A percentile compares a stretch with the other conserved stretches of the same genome.
Conservation (phyloP, 345 rosid genomes). For the Eucalyptus albens region DNA sequence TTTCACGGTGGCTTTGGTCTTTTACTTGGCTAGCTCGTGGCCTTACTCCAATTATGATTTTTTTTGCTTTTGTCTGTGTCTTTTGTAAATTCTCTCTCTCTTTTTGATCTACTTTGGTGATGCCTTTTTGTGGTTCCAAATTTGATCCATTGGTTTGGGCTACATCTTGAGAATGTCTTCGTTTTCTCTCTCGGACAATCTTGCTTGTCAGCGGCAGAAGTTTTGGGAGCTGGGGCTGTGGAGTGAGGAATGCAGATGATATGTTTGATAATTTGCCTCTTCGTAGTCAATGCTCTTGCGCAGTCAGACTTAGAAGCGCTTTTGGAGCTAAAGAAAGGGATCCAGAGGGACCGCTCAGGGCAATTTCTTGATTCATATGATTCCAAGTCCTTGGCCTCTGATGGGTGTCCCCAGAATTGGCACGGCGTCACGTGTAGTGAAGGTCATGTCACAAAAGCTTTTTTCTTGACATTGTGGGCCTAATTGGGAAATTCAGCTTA, state of each 20-base stretch:
- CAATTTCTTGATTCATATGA: slow-evolving; percentile 53
- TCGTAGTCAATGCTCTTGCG: slow-evolving; percentile 23
- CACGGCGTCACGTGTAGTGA: slow-evolving; percentile 39
- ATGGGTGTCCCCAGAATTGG: slow-evolving; percentile 72
- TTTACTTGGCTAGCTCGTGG: neutral
- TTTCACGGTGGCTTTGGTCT: neutral
- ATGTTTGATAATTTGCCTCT: slow-evolving; percentile 15
- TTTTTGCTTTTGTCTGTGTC: neutral
- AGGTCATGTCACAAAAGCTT: slow-evolving; percentile 34
- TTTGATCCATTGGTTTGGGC: neutral
- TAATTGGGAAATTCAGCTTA: slow-evolving; percentile 56
- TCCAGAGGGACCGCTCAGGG: slow-evolving; percentile 47
- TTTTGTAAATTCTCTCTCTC: neutral
- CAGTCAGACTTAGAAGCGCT: slow-evolving; percentile 55
- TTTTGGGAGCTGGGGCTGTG: neutral
- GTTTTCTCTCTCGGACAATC: neutral
- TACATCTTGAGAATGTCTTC: neutral
- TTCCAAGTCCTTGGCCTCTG: slow-evolving; percentile 39
- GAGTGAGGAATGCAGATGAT: slow-evolving; percentile 47
- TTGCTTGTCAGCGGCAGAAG: neutral
- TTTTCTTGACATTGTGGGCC: slow-evolving; percentile 43
- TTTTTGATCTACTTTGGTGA: neutral
- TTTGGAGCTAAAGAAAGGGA: slow-evolving; percentile 61
- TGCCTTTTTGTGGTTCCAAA: neutral
- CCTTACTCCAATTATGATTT: neutral